Evolutionary conservation across 257 asterid genomes (phyloP), one percentile per base, ranked within the genome.

Genomic region (Ehretia macrophylla): DNA sequence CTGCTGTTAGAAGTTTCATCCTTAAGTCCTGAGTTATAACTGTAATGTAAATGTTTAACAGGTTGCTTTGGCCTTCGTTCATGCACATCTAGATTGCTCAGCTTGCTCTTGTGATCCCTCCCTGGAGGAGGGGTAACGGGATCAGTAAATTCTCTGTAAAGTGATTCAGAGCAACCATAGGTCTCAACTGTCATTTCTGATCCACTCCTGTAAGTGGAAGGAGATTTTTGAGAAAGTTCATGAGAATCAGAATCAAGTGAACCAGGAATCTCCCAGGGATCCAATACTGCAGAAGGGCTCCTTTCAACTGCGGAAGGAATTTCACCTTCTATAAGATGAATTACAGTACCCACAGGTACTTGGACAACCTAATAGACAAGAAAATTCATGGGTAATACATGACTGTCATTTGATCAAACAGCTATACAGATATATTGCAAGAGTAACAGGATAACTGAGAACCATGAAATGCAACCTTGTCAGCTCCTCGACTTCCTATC

Each of bases 181-280:
- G 50, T 21, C 20, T 60, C 32, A 44, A 39, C 50, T 10, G 35
- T 60, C 42, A 72, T 65, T 52, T 60, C 63, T 51, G 65, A 56
- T 46, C 47, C 27, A 14, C 52, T 68, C 35, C 35, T 27, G 35
- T 27, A 27, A 27, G 6, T 27, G 35, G 35, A 2, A 42, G 47
- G 16, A 42, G 47, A 42, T 51, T 32, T 65, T 58, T 42, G 69
- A 49, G 75, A 67, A 44, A 75, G 65, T 63, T 75, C 84, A 18
- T 73, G 72, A 14, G 72, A 63, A 58, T 60, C 69, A 17, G 32
- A n/a, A 44, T 64, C 78, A 47, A 85, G 85, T 1, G 82, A 71
- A 66, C 91, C 94, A 20, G 97, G 95, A 56, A 83, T 76, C 49
- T 86, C 96, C 99, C 96, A 89, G 47, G 99, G 99, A 67, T 86